Conservation (phyloP, 2,329 filamentous ascomycete genomes). For the Metarhizium robertsii region DNA sequence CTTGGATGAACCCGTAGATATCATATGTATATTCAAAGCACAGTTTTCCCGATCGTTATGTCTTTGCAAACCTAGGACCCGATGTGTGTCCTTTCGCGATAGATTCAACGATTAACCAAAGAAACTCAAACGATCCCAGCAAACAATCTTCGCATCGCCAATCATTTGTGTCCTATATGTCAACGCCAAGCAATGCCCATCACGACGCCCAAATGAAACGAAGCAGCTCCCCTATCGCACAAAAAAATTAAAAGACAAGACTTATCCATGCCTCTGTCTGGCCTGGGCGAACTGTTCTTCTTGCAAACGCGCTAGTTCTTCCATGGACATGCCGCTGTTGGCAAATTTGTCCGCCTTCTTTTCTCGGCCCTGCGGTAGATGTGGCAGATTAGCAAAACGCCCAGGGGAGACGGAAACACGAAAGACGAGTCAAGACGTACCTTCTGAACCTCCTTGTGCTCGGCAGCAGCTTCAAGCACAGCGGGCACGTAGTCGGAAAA, state of each 20-base stretch:
- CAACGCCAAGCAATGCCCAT: constrained; percentile 28
- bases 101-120: background rate
- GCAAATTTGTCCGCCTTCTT: constrained; percentile 98
- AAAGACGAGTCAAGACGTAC: constrained; percentile 36
- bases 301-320: constrained; percentile 81
- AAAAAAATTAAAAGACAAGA: background rate
- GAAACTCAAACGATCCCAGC: background rate
- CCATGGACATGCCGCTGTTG: constrained; percentile 82
- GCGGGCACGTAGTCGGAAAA: constrained; percentile 88
- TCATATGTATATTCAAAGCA: no score
- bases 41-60: no score
- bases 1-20: no score
- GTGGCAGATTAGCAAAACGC: background rate
- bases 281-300: constrained; percentile 85
- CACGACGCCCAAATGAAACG: constrained; percentile 11
- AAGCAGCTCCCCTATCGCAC: background rate
- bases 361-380: constrained; percentile 62
- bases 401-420: constrained; percentile 34
- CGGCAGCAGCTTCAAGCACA: constrained; percentile 75
- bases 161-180: constrained; percentile 2
- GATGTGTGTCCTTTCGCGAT: background rate
- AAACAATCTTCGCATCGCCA: background rate
- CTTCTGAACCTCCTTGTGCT: constrained; percentile 90
- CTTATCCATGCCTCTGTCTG: constrained; percentile 23
- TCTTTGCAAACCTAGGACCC: no score